These are phyloP conservation scores for Cymbidium sinense DNA, from an alignment of 106 monocot genomes.

Conservation along the genomic window DNA sequence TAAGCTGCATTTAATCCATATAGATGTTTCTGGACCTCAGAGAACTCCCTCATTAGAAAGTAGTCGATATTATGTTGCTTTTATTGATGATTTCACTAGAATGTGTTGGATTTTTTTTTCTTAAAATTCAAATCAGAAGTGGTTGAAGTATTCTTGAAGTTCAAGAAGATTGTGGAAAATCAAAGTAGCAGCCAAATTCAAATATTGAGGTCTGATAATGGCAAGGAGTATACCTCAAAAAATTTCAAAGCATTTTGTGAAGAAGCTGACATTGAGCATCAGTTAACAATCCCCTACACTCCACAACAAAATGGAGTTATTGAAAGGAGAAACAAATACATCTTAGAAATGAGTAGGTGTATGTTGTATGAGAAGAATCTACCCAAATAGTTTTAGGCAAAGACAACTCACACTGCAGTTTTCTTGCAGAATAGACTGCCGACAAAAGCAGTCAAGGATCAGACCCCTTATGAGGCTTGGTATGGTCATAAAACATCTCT, in stretches of 20 bases:
- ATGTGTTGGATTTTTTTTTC: too few species aligned
- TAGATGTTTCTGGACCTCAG: not conserved
- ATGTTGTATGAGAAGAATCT: too few species aligned
- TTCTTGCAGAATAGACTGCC: not conserved
- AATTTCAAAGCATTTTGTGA: too few species aligned
- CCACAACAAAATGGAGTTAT: not conserved
- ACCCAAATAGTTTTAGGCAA: not conserved
- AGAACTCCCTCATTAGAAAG: not conserved
- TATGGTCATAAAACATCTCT: conserved; percentile 3
- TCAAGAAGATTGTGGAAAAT: too few species aligned
- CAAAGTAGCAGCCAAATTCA: too few species aligned
- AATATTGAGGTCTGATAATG: too few species aligned
- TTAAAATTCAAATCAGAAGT: too few species aligned
- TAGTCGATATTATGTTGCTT: not conserved
- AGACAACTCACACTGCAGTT: not conserved
- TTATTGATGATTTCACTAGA: conserved; percentile 4
- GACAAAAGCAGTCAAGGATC: not conserved
- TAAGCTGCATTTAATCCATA: not conserved
- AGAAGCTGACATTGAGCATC: conserved; percentile 4
- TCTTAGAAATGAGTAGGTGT: conserved; percentile 1
- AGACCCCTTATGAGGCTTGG: too few species aligned
- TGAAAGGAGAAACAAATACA: not conserved
- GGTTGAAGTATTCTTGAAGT: too few species aligned
- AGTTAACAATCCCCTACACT: not conserved
- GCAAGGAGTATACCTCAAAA: too few species aligned